Conservation (phyloP, 1,284 basidiomycete species). For the Tilletiaria anomala region DNA sequence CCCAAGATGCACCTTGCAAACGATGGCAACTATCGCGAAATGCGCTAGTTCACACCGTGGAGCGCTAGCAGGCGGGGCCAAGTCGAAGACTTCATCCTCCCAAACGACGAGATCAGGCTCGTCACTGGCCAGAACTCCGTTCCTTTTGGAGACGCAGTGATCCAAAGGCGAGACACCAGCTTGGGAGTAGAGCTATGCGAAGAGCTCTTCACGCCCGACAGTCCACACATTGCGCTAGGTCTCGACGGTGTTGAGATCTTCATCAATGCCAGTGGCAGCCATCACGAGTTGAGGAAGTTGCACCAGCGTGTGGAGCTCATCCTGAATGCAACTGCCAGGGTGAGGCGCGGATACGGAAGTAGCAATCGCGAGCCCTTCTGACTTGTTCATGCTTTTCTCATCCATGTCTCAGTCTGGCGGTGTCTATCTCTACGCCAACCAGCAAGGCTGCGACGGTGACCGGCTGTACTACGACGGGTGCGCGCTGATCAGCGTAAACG, state of each 20-base stretch:
- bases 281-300: slow-evolving; percentile 91
- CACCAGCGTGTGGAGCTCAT: slow-evolving; percentile 82
- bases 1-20: slow-evolving; percentile 99
- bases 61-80: slow-evolving; percentile 57
- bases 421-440: slow-evolving; percentile 93
- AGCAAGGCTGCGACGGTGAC: slow-evolving; percentile 97
- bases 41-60: slow-evolving; percentile 95
- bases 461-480: slow-evolving; percentile 95
- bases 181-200: slow-evolving; percentile 93
- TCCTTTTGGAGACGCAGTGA: slow-evolving; percentile 85
- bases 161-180: slow-evolving; percentile 85
- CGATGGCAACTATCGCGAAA: slow-evolving; percentile 92
- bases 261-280: slow-evolving; percentile 91
- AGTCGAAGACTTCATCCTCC: slow-evolving; percentile 72
- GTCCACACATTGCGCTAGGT: slow-evolving; percentile 91
- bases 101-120: slow-evolving; percentile 61
- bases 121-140: slow-evolving; percentile 87
- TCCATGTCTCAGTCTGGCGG: too few relatives aligned
- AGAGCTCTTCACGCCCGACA: slow-evolving; percentile 88
- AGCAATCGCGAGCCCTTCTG: too few relatives aligned
- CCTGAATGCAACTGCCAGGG: slow-evolving; percentile 90
- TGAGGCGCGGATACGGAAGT: too few relatives aligned
- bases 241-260: slow-evolving; percentile 97
- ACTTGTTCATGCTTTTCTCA: too few relatives aligned
- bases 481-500: slow-evolving; percentile 88